These are phyloP conservation scores for Drosera capensis DNA, from an alignment of 148 eudicot genomes.

Conservation along the genomic window DNA sequence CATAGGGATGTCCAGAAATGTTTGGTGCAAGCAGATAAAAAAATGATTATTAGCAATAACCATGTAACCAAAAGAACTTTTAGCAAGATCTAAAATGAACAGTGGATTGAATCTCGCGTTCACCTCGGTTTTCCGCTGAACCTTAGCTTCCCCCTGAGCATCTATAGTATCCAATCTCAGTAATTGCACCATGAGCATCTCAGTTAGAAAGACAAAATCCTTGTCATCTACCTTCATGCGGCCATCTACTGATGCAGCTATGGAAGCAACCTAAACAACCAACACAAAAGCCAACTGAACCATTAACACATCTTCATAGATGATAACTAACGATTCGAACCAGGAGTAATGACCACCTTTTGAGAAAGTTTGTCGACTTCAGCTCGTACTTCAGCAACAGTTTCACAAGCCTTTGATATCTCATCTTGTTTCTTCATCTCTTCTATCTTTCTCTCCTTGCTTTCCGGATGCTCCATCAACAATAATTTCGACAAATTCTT, in stretches of 20 bases:
- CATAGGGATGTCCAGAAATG: no score
- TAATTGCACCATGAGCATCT: conserved; percentile 80
- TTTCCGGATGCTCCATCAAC: conserved; percentile 39
- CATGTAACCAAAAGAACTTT: not conserved
- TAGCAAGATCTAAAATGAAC: not conserved
- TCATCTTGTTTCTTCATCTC: conserved; percentile 31
- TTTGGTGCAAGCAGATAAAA: no score
- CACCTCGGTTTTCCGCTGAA: conserved; percentile 64
- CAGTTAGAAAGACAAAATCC: conserved; percentile 37
- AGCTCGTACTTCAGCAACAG: conserved; percentile 46
- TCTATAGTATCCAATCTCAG: conserved; percentile 69
- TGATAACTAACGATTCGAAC: not conserved
- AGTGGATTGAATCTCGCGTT: not conserved
- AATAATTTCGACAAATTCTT: conserved; percentile 67
- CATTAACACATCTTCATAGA: not conserved
- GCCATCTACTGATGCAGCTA: conserved; percentile 34
- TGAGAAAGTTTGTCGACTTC: conserved; percentile 65
- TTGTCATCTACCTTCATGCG: conserved; percentile 57
- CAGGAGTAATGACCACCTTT: conserved; percentile 26
- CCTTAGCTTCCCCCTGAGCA: conserved; percentile 75
- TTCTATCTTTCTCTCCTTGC: conserved; percentile 33
- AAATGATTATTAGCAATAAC: not conserved
- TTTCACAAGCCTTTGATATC: conserved; percentile 31
- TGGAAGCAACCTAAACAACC: conserved; percentile 44
- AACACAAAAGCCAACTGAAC: conserved; percentile 4